Conservation (phyloP, 2,329 filamentous ascomycete species). For the Hypoxylon sp. region DNA sequence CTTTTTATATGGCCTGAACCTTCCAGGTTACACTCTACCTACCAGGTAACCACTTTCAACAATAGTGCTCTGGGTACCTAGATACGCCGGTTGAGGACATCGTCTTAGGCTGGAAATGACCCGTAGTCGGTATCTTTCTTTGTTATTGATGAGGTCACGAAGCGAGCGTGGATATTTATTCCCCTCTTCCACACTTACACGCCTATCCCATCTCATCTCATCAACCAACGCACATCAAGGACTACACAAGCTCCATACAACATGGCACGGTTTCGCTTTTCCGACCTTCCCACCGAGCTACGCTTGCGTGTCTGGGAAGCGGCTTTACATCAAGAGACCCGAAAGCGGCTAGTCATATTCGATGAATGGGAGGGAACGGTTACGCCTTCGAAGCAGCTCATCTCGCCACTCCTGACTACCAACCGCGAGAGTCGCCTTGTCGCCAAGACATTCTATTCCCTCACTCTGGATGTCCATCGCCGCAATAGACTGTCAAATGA, state of each 20-base stretch:
- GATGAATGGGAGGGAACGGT: neutral
- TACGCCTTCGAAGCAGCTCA: slow-evolving; percentile 6
- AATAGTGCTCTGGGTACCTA: too few relatives aligned
- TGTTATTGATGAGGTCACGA: neutral
- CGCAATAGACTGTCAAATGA: neutral
- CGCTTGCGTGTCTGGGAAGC: slow-evolving; percentile 15
- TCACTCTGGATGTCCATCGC: slow-evolving; percentile 9
- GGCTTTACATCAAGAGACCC: slow-evolving; percentile 14
- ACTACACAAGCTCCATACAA: slow-evolving; percentile 2
- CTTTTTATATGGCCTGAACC: neutral
- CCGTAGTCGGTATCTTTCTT: neutral
- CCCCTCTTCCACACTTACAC: neutral
- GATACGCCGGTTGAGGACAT: too few relatives aligned
- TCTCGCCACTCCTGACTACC: slow-evolving; percentile 17
- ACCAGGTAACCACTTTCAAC: too few relatives aligned
- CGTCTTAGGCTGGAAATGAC: too few relatives aligned
- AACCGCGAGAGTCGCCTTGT: slow-evolving; percentile 29
- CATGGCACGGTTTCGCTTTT: slow-evolving; percentile 25
- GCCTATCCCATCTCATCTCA: slow-evolving; percentile 1
- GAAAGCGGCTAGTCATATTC: slow-evolving; percentile 12
- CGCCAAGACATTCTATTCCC: slow-evolving; percentile 25
- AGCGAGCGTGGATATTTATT: neutral
- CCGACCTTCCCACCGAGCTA: slow-evolving; percentile 20
- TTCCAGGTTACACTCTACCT: neutral
- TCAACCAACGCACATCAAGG: slow-evolving; percentile 5